Percentiles rank a stretch among this genome's conserved stretches.
Conservation (phyloP, 768 basidiomycete genomes). For the Phylloporus rhodoxanthus region DNA sequence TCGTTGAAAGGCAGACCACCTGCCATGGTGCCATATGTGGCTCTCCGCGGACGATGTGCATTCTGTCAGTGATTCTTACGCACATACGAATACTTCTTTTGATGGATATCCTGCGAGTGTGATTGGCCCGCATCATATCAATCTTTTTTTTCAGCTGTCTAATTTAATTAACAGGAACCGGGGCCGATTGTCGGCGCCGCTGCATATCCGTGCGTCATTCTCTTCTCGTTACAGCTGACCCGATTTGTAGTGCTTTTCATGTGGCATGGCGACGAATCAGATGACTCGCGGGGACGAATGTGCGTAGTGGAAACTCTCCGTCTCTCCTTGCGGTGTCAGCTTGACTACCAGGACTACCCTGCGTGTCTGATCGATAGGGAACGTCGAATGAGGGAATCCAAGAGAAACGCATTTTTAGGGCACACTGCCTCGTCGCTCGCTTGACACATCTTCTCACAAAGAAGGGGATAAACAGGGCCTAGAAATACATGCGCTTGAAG, state of each 20-base stretch:
- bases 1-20: not conserved
- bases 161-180: not conserved
- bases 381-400: constrained; percentile 12
- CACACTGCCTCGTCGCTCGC: constrained; percentile 20
- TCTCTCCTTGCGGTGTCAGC: constrained; percentile 13
- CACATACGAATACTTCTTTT: not conserved
- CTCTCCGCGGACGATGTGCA: not conserved
- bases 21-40: not conserved
- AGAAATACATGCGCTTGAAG: constrained; percentile 6
- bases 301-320: constrained; percentile 1
- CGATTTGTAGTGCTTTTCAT: not conserved
- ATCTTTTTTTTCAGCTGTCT: not conserved
- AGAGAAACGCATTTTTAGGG: constrained; percentile 21
- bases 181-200: constrained; percentile 13
- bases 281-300: constrained; percentile 6
- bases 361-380: constrained; percentile 3
- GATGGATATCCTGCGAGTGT: not conserved
- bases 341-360: constrained; percentile 11
- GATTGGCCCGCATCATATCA: not conserved
- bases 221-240: constrained; percentile 6
- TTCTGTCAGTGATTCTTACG: not conserved
- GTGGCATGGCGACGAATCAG: constrained; percentile 5
- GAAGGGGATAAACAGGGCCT: constrained; percentile 16
- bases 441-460: constrained; percentile 12
- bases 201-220: not conserved